A percentile compares a stretch with the other conserved stretches of the same genome.
These are phyloP conservation scores for Lyophyllum decastes DNA, from an alignment of 768 basidiomycete genomes.

Conservation along the genomic window DNA sequence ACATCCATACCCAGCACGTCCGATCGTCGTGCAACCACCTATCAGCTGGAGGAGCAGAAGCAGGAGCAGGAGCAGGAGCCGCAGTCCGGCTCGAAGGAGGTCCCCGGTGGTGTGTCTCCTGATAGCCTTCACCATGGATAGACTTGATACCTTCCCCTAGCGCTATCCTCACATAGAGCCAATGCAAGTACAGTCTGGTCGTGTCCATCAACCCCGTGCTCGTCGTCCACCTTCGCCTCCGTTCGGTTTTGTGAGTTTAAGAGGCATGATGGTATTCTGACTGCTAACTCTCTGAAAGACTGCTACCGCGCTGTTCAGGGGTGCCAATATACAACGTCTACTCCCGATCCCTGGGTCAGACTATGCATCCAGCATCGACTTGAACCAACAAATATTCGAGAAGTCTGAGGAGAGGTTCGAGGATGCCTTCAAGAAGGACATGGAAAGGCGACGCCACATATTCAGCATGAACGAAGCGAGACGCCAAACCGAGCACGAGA, in stretches of 20 bases:
- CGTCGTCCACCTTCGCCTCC: not conserved
- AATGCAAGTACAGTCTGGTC: not conserved
- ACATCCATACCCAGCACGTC: not conserved
- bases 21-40: not conserved
- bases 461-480: conserved; percentile 7
- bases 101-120: not conserved
- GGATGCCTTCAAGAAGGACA: not conserved
- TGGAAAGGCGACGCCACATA: not conserved
- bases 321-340: not conserved
- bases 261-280: not conserved
- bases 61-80: not conserved
- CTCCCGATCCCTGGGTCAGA: conserved; percentile 2
- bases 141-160: not conserved
- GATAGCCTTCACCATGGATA: not conserved
- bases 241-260: conserved; percentile 4
- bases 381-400: not conserved
- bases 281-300: not conserved
- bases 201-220: not conserved
- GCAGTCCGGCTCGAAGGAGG: not conserved
- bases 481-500: not conserved
- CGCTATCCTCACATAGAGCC: not conserved
- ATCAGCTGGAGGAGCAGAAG: not conserved
- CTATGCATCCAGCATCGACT: not conserved
- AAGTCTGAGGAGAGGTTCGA: conserved; percentile 1
- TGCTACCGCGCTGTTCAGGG: not conserved